Evolutionary conservation across 306 rosid genomes (phyloP).

Genomic region (Vigna angularis): DNA sequence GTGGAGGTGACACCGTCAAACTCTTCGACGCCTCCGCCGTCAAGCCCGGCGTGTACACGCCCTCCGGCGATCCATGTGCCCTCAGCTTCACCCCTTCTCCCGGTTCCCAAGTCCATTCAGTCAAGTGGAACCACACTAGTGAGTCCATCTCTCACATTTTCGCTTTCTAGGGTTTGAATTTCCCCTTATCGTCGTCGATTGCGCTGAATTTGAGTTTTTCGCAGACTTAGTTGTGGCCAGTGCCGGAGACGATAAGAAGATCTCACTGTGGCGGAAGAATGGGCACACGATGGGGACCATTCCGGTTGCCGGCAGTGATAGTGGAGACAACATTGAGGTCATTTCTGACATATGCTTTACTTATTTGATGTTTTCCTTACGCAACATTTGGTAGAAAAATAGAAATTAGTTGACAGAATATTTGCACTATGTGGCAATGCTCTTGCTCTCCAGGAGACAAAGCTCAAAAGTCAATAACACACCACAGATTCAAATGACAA

Average conservation of each 20-base stretch:
- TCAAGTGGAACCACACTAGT: slow-evolving; percentile 99
- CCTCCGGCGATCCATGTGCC: slow-evolving; percentile 81
- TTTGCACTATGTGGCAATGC: background rate
- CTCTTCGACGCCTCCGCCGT: slow-evolving; percentile 88
- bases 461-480: background rate
- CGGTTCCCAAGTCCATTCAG: slow-evolving; percentile 80
- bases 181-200: slow-evolving; percentile 15
- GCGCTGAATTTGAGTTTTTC: slow-evolving; percentile 33
- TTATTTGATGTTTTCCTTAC: background rate
- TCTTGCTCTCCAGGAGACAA: background rate
- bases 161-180: slow-evolving; percentile 35
- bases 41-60: slow-evolving; percentile 54
- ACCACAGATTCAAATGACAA: background rate
- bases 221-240: slow-evolving; percentile 97
- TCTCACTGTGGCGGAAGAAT: slow-evolving; percentile 86
- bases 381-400: background rate
- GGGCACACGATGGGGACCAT: slow-evolving; percentile 98
- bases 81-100: slow-evolving; percentile 90
- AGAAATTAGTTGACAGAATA: background rate
- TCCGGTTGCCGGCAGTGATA: slow-evolving; percentile 79
- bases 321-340: slow-evolving; percentile 88
- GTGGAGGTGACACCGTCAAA: slow-evolving; percentile 95
- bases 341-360: slow-evolving; percentile 6
- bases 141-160: slow-evolving; percentile 42
- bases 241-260: slow-evolving; percentile 97